Evolutionary conservation across 2,329 filamentous ascomycete species (phyloP), one percentile per base, ranked within the genome.

Genomic region (Hypoxylon sp.): DNA sequence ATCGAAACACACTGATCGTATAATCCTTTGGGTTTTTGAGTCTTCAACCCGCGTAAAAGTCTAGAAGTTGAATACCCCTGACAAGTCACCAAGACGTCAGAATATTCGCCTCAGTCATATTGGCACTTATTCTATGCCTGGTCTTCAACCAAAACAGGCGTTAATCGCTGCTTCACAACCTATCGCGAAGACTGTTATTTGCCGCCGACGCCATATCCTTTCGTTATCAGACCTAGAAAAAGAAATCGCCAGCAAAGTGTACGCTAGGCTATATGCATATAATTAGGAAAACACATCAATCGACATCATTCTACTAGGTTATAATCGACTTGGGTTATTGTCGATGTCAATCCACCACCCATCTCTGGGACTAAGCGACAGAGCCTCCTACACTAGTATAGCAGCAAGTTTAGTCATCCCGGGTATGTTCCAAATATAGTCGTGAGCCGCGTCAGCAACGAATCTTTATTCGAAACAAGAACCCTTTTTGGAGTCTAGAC

Each of bases 371-470:
- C 50, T 11, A 41, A 34, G 25, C 16, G 32, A 8, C 14, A 30
- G n/a, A 41, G 34, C 8, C 25, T 14, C 25, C 27, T 25, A 16
- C 43, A 21, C n/a, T 1, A 19, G 39, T 14, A 25, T 16, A n/a
- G 34, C 7, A 7, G 23, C 4, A 43, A 14, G 30, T 5, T 3
- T 19, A 11, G 29, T 30, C 16, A 43, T 46, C 14, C 32, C 32
- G n/a, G 32, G 37, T 21, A 23, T 27, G n/a, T 19, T 48, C 39
- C 25, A 19, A 29, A 39, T 30, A 39, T 25, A 27, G 7, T 29
- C 19, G 25, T 29, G 34, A 37, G 25, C 37, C 50, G 37, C 50
- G 50, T 52, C 37, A 39, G 32, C 23, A 34, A 34, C 23, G 8
- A 11, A 41, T 27, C 51, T 37, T 37, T 11, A 12, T 5, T 30